Evolutionary conservation across 1,284 basidiomycete genomes (phyloP).

Genomic region (Hypsizygus ulmarius): DNA sequence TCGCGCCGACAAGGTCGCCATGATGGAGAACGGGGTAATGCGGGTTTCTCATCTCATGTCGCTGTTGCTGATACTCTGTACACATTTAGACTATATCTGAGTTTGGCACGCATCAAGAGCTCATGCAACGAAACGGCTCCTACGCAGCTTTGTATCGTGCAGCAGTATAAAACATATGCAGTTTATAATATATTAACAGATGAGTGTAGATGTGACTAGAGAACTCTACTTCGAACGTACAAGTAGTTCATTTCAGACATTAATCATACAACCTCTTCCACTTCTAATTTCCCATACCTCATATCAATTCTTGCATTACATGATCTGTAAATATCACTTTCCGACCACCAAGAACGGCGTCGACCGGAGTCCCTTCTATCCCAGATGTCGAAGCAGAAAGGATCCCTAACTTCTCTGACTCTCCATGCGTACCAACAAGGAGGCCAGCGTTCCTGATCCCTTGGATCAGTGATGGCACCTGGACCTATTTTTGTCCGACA

Average conservation of each 20-base stretch:
- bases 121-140: conserved; percentile 58
- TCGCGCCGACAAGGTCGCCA: conserved; percentile 78
- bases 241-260: conserved; percentile 5
- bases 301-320: conserved; percentile 46
- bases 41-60: conserved; percentile 12
- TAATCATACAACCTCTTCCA: conserved; percentile 1
- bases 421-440: conserved; percentile 78
- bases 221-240: conserved; percentile 16
- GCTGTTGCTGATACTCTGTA: conserved; percentile 11
- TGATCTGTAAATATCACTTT: conserved; percentile 65
- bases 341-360: conserved; percentile 63
- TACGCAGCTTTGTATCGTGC: conserved; percentile 72
- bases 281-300: conserved; percentile 28
- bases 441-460: conserved; percentile 88
- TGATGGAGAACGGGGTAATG: conserved; percentile 78
- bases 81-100: conserved; percentile 65
- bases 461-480: conserved; percentile 82
- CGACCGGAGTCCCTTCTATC: conserved; percentile 53
- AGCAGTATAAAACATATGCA: conserved; percentile 44
- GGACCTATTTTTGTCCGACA: conserved; percentile 38
- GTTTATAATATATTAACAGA: conserved; percentile 16
- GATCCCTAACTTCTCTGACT: conserved; percentile 42
- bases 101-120: conserved; percentile 75
- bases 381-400: conserved; percentile 37
- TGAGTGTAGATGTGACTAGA: conserved; percentile 17